A percentile compares a stretch with the other conserved stretches of the same genome.
phyloP scores from a whole-genome alignment of 2,329 filamentous ascomycete genomes.

The Simplicillium sp. region DNA sequence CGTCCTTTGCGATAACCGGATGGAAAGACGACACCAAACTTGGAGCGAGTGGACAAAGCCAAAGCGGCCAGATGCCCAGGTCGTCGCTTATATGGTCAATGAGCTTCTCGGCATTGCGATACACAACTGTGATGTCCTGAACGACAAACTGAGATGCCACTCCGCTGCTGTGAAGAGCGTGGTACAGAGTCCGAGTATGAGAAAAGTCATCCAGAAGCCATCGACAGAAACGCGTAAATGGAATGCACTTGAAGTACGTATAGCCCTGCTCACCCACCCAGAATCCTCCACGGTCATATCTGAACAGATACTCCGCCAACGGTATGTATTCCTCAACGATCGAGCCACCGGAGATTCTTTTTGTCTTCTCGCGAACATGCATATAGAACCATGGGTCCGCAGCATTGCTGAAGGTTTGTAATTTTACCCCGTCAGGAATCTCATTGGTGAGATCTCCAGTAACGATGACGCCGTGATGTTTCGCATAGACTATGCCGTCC shows the following conservation, averaged over 20 bases:
- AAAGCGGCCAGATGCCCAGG: constrained; percentile 49
- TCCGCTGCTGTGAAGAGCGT: constrained; percentile 58
- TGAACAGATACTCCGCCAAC: constrained; percentile 64
- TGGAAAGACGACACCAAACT: constrained; percentile 43
- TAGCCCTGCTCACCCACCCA: constrained; percentile 62
- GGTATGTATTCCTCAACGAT: constrained; percentile 46
- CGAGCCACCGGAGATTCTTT: constrained; percentile 12
- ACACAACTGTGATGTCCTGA: constrained; percentile 55
- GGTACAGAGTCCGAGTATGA: constrained; percentile 67
- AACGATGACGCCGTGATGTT: constrained; percentile 55
- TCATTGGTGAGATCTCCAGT: constrained; percentile 52
- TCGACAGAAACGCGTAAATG: constrained; percentile 56
- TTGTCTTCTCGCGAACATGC: constrained; percentile 46
- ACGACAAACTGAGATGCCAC: constrained; percentile 57
- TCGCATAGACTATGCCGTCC: constrained; percentile 60
- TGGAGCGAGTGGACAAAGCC: constrained; percentile 47
- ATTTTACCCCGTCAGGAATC: constrained; percentile 22
- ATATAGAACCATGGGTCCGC: constrained; percentile 71
- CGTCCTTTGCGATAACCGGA: constrained; percentile 28
- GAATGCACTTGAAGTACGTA: constrained; percentile 54
- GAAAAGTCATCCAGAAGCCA: constrained; percentile 65
- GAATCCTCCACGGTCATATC: constrained; percentile 67
- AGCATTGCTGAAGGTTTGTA: constrained; percentile 48
- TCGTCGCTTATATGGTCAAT: constrained; percentile 42
- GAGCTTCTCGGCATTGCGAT: constrained; percentile 40